These are phyloP conservation scores for Dorcoceras hygrometricum DNA, from an alignment of 257 asterid species.

Conservation along the genomic window DNA sequence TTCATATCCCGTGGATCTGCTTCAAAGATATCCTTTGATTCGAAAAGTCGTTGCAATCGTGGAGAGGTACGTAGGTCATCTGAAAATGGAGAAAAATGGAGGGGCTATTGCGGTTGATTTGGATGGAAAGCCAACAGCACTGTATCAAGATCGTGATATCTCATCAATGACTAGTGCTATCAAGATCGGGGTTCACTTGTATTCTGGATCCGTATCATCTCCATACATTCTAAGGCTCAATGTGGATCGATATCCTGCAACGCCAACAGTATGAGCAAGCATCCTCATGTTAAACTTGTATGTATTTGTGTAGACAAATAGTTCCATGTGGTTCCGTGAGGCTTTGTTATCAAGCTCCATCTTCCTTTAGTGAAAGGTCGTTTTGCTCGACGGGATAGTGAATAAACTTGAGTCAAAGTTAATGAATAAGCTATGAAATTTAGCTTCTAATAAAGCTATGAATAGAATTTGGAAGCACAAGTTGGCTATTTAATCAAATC, in stretches of 20 bases:
- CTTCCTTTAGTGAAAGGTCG: no score
- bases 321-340: background rate
- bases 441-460: no score
- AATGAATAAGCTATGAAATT: no score
- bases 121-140: conserved; percentile 65
- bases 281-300: background rate
- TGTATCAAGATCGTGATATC: conserved; percentile 39
- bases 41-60: conserved; percentile 50
- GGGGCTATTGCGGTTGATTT: conserved; percentile 64
- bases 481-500: no score
- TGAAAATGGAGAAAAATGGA: conserved; percentile 38
- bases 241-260: conserved; percentile 47
- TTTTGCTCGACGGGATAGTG: no score
- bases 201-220: conserved; percentile 43
- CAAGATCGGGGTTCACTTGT: conserved; percentile 62
- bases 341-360: background rate
- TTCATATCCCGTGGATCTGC: conserved; percentile 25
- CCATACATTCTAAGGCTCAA: conserved; percentile 62
- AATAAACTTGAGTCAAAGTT: no score
- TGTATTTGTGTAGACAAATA: background rate
- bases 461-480: no score
- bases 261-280: conserved; percentile 23
- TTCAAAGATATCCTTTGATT: conserved; percentile 43
- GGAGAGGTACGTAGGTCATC: conserved; percentile 32
- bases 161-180: conserved; percentile 35